Evolutionary conservation across 139 green algal genomes (phyloP).

Genomic region (Closterium sp.): DNA sequence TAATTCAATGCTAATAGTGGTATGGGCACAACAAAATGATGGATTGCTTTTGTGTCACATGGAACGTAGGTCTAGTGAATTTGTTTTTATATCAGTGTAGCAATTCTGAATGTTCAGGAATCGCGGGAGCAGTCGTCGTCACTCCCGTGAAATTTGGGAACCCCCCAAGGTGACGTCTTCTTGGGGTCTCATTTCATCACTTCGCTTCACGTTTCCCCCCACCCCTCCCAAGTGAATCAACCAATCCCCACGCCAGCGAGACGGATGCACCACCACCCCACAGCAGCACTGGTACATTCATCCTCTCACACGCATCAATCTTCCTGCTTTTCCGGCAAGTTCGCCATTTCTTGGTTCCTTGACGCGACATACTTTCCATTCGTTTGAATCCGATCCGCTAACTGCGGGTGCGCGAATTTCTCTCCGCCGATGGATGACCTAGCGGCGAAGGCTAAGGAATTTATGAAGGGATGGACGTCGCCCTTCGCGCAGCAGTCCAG

Average conservation of each 20-base stretch:
- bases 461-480: neutral
- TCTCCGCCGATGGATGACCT: neutral
- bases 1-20: too few species aligned
- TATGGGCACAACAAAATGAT: too few species aligned
- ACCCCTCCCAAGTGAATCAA: neutral
- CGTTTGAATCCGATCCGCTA: neutral
- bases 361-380: neutral
- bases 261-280: too few species aligned
- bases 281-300: too few species aligned
- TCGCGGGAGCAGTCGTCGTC: too few species aligned
- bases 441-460: neutral
- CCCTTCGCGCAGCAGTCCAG: neutral
- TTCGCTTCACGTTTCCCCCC: neutral
- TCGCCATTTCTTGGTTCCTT: neutral
- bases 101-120: too few species aligned
- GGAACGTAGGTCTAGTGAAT: too few species aligned
- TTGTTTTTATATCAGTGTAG: too few species aligned
- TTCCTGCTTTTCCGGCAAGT: neutral
- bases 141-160: too few species aligned
- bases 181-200: neutral
- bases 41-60: too few species aligned
- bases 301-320: neutral
- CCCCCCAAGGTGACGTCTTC: neutral
- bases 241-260: neutral
- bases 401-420: too few species aligned